These are phyloP conservation scores for Botrytis fragariae DNA, from an alignment of 2,329 filamentous ascomycete genomes.

Conservation along the genomic window DNA sequence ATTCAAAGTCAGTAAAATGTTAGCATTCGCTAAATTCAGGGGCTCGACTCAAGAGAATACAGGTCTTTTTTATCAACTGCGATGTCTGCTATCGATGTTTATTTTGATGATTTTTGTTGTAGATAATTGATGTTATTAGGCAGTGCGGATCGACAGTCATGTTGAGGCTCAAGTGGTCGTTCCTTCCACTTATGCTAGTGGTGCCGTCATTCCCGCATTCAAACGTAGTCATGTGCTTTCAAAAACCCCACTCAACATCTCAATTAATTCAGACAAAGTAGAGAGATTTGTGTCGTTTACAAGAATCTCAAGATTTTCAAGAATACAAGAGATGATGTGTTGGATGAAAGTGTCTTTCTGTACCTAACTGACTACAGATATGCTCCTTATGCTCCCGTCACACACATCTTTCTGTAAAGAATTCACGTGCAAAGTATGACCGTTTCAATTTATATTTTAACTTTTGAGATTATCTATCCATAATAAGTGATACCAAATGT, in stretches of 20 bases:
- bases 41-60: not conserved
- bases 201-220: no score
- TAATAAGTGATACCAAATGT: not conserved
- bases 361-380: not conserved
- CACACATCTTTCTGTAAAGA: not conserved
- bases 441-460: fast-evolving
- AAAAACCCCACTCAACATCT: no score
- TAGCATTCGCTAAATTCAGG: not conserved
- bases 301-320: no score
- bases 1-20: not conserved
- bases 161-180: not conserved
- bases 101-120: not conserved
- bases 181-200: not conserved
- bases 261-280: not conserved
- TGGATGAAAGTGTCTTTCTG: not conserved
- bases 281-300: no score
- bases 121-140: not conserved
- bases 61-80: not conserved
- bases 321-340: not conserved
- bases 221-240: no score
- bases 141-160: not conserved
- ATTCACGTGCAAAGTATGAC: not conserved
- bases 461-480: not conserved
- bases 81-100: not conserved
- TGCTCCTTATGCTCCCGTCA: not conserved